phyloP scores from a whole-genome alignment of 1,284 basidiomycete species.

The Kalmanozyma brasiliensis region DNA sequence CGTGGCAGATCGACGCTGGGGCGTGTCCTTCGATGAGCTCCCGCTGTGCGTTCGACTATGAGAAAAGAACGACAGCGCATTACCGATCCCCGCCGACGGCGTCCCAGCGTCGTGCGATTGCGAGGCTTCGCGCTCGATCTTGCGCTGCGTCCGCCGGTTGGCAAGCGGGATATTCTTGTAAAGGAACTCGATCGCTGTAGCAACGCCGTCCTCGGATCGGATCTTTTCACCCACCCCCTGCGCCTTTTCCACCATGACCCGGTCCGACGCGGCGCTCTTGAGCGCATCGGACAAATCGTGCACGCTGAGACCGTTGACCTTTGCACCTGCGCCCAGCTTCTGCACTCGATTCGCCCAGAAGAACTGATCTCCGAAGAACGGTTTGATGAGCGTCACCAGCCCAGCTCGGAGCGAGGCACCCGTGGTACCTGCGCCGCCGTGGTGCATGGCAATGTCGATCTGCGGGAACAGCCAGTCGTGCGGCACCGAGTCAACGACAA shows the following conservation, averaged over 20 bases:
- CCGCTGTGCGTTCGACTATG: conserved; percentile 16
- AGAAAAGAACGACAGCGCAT: conserved; percentile 15
- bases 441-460: conserved; percentile 69
- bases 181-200: conserved; percentile 54
- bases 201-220: conserved; percentile 56
- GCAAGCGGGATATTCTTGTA: conserved; percentile 51
- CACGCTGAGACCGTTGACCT: conserved; percentile 40
- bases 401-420: conserved; percentile 61
- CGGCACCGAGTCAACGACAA: conserved; percentile 61
- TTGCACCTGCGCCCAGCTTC: conserved; percentile 56
- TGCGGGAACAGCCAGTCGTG: conserved; percentile 48
- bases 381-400: conserved; percentile 60
- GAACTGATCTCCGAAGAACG: conserved; percentile 65
- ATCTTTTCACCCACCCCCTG: conserved; percentile 56
- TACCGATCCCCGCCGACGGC: conserved; percentile 3
- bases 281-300: conserved; percentile 41
- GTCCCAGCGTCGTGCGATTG: conserved; percentile 5
- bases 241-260: conserved; percentile 61
- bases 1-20: conserved; percentile 15
- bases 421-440: conserved; percentile 80
- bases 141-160: conserved; percentile 28
- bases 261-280: conserved; percentile 45
- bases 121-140: conserved; percentile 26
- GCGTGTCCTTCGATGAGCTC: not conserved
- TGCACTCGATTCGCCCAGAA: conserved; percentile 62